phyloP scores from a whole-genome alignment of 1,139 yeast genomes.

The Candida sp. region DNA sequence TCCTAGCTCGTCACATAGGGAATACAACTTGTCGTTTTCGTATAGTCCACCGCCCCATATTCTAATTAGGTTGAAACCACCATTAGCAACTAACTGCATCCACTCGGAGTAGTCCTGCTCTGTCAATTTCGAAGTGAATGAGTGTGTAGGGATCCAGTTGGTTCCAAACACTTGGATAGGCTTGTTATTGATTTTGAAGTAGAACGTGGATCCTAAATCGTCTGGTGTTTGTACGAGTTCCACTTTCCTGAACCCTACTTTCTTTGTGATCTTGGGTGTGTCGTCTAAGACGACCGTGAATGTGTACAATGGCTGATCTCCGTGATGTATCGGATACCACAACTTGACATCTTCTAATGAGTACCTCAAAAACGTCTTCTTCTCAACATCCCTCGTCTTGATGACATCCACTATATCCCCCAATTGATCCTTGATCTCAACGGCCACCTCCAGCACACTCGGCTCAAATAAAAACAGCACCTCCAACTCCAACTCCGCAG shows the following conservation, averaged over 20 bases:
- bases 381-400: background rate
- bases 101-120: conserved; percentile 35
- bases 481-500: conserved; percentile 13
- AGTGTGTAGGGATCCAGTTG: conserved; percentile 55
- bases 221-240: conserved; percentile 41
- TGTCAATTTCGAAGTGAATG: conserved; percentile 33
- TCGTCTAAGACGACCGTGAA: conserved; percentile 19
- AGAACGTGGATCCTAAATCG: conserved; percentile 40
- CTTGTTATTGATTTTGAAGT: conserved; percentile 40
- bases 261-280: conserved; percentile 10
- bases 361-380: background rate
- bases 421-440: conserved; percentile 9
- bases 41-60: conserved; percentile 58
- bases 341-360: conserved; percentile 26
- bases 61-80: conserved; percentile 49
- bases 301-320: conserved; percentile 36
- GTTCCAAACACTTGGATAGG: conserved; percentile 45
- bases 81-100: conserved; percentile 34
- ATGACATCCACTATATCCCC: background rate
- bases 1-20: conserved; percentile 47
- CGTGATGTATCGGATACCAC: conserved; percentile 49
- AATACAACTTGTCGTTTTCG: conserved; percentile 44
- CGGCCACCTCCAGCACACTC: background rate
- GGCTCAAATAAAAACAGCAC: conserved; percentile 6
- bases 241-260: conserved; percentile 40